Base-by-base conservation (phyloP, 495 filamentous ascomycete genomes). In the Staphylotrichum tortipilum region DNA sequence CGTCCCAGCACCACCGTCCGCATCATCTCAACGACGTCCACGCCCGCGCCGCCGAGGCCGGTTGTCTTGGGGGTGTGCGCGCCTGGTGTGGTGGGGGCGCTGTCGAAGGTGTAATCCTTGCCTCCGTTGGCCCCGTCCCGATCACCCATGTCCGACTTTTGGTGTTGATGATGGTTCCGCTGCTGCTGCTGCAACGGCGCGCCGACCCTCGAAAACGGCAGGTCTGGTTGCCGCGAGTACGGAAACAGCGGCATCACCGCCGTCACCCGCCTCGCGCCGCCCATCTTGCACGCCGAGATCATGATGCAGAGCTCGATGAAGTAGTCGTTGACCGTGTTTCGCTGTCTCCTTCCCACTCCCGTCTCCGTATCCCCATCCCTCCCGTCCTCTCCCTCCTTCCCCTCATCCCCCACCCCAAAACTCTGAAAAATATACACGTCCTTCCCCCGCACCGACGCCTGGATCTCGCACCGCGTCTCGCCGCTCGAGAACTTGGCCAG, bases 341-440 rank as follows among this genome's bases (percentile, higher is more conserved):
- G 14, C 24, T 12, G 49, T 83, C 80, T 37, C 56, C 54, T 37
- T 45, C 48, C 40, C 26, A 30, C 19, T 8, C 26, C 14, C 7
- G 3, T 14, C 39, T 12, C 39, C 2, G n/a, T 11, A 10, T 86
- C 86, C 50, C 83, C 81, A 40, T 49, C 52, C 36, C 33, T 24
- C 23, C 29, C 29, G 3, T 31, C 29, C 29, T 21, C 7, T 5
- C 12, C n/a, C 24, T 3, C 9, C 39, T 8, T 29, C 4, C 18
- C 3, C 19, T 14, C 24, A 5, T 15, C 15, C 2, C 52, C 52
- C 2, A 49, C 47, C 10, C 62, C 62, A 35, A 70, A 69, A 44
- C 84, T 87, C 66, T 97, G 89, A 56, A 97, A 86, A 65, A 96
- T 94, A 69, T 94, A 95, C 61, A 98, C 91, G 76, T 97, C 92